Evolutionary conservation across 2,329 filamentous ascomycete species (phyloP).

Genomic region (Xylogone sp.): DNA sequence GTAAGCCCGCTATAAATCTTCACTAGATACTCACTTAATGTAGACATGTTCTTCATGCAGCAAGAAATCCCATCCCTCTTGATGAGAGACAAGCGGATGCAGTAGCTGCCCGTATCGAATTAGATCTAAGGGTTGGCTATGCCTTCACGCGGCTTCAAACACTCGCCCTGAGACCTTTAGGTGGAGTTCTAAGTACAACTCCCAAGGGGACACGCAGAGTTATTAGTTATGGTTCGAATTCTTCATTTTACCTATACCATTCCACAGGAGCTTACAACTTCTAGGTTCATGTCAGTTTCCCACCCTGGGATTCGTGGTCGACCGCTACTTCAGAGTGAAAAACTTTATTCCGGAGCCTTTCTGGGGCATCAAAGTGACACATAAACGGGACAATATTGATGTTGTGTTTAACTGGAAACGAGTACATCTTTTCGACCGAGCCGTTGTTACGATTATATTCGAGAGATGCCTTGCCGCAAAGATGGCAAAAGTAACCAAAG

Average conservation of each 20-base stretch:
- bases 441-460: slow-evolving; percentile 74
- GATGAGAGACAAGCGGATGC: slow-evolving; percentile 86
- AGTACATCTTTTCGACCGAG: slow-evolving; percentile 81
- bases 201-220: slow-evolving; percentile 31
- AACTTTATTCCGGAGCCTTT: slow-evolving; percentile 92
- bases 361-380: slow-evolving; percentile 85
- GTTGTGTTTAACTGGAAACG: slow-evolving; percentile 84
- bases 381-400: slow-evolving; percentile 71
- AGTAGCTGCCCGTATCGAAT: slow-evolving; percentile 82
- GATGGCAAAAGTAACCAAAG: slow-evolving; percentile 74
- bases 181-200: slow-evolving; percentile 60
- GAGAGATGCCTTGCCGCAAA: slow-evolving; percentile 79
- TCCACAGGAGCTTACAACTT: slow-evolving; percentile 8
- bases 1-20: slow-evolving; percentile 27
- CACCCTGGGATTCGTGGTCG: slow-evolving; percentile 93
- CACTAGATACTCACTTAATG: slow-evolving; percentile 11
- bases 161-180: slow-evolving; percentile 68
- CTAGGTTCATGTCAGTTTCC: slow-evolving; percentile 88
- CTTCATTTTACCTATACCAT: neutral
- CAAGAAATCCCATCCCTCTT: slow-evolving; percentile 69
- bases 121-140: slow-evolving; percentile 88
- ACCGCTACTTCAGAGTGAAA: slow-evolving; percentile 88
- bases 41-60: slow-evolving; percentile 83
- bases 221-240: slow-evolving; percentile 72
- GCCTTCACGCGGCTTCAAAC: slow-evolving; percentile 90